Base-by-base conservation (phyloP, 306 rosid genomes). In the Vachellia collinsii region DNA sequence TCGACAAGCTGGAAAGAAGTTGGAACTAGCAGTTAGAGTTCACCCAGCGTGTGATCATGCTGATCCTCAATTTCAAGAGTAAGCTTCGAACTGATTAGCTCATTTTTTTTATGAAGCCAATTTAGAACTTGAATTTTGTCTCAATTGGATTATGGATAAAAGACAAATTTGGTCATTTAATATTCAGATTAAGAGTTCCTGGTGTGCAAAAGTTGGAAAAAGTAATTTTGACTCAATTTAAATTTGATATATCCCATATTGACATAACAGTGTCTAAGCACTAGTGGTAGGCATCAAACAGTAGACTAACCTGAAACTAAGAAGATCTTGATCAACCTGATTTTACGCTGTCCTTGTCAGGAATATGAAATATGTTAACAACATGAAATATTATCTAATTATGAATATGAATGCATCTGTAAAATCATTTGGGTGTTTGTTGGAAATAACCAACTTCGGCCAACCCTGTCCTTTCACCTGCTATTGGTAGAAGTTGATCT, bases 41-140 rank as follows among this genome's bases (percentile, higher is more conserved):
- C 90, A 95, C 72, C 94, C 96, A 20, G 99, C 91, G 8, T 82
- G 89, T 38, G 99, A 95, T 88, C 99, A 95, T 73, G 90, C 98
- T 3, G 99, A 93, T 81, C 84, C 86, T 42, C 50, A 79, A 72
- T 95, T 95, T 85, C 97, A 95, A 17, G 98, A 93, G 99, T 95
- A 91, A 85, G 94, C 68, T 74, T 71, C 78, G 54, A 54, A 72
- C 17, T 53, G 7, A 42, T 74, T 25, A 80, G 10, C 75, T 36
- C 25, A 64, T 71, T 29, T 8, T 13, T 29, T 69, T 69, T 0
- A 4, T 68, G 14, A 69, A 20, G 17, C 69, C 69, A 63, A 63
- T 69, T 42, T 29, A 4, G 9, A 58, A 78, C 50, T 77, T 75
- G 42, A 48, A 46, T 82, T 77, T 77, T 36, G 12, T 79, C 50